Base-by-base conservation (phyloP, 176 grass and related monocot genomes). In the Carex kokanica region DNA sequence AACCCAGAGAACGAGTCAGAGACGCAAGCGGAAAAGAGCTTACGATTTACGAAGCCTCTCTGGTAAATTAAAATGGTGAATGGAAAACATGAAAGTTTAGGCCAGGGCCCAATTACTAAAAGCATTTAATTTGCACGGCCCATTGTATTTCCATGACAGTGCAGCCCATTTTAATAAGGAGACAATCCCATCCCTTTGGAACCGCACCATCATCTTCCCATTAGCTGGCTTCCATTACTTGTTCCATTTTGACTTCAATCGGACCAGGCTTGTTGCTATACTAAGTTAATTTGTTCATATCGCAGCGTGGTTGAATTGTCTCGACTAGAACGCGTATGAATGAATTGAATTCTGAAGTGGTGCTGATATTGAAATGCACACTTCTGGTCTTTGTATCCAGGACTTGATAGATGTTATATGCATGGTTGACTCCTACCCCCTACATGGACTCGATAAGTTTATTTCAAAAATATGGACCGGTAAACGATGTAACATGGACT, bases 381-480 rank as follows among this genome's bases (percentile, higher is more conserved):
- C 36, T 73, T 47, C 1, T 29, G 71, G 47, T 24, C 12, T 9
- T 53, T 53, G 71, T 53, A 53, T 53, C 70, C 43, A 25, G 43
- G 18, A 43, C 41, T 23, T 53, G n/a, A 53, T 25, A 25, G 10
- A 74, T 45, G 38, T 62, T 17, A 36, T 16, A 13, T 11, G 4
- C 43, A 74, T 24, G 41, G 45, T 74, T 74, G 71, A 53, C 71
- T 74, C 5, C 12, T 53, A 53, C 45, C 21, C 45, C 12, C 41
- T 74, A 74, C 71, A 53, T 54, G 21, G 40, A 74, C 70, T 73
- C 14, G 70, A n/a, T 43, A 49, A 51, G 70, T 74, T 11, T 43
- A 74, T 52, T 45, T 52, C 21, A 74, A 9, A 45, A 10, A 74
- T 15, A 74, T 52, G 18, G 71, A 74, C 71, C n/a, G 18, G 71